phyloP scores from a whole-genome alignment of 2,329 filamentous ascomycete species.

The Fusarium pseudonygamai region DNA sequence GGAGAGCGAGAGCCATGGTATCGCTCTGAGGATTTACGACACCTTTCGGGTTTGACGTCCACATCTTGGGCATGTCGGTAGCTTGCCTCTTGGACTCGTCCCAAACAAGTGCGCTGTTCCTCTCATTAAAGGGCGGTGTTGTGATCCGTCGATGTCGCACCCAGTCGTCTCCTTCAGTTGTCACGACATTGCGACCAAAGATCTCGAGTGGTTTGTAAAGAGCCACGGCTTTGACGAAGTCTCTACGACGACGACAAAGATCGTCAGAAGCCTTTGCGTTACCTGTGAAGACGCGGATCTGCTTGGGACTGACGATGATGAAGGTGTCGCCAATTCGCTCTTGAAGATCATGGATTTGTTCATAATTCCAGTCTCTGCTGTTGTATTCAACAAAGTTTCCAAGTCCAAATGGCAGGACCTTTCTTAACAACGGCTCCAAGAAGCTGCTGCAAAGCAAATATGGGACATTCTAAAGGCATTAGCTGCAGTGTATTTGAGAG shows the following conservation, averaged over 20 bases:
- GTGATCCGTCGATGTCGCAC: constrained; percentile 31
- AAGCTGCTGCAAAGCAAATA: constrained; percentile 23
- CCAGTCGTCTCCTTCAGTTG: constrained; percentile 35
- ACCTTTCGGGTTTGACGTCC: constrained; percentile 17
- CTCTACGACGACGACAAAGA: constrained; percentile 25
- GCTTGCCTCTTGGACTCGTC: constrained; percentile 28
- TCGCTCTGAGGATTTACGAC: constrained; percentile 29
- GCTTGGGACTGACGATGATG: constrained; percentile 34
- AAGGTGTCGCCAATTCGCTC: constrained; percentile 36
- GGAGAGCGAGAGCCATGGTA: constrained; percentile 31
- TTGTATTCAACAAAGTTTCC: constrained; percentile 38
- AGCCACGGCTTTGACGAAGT: constrained; percentile 33
- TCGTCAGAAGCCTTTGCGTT: constrained; percentile 33
- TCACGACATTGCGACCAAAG: constrained; percentile 34
- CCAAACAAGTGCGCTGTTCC: constrained; percentile 34
- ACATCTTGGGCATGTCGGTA: constrained; percentile 30
- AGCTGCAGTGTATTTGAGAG: not conserved
- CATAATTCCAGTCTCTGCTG: constrained; percentile 37
- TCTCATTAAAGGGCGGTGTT: constrained; percentile 35
- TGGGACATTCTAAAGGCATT: constrained; percentile 15
- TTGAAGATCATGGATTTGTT: constrained; percentile 30
- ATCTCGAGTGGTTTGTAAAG: constrained; percentile 36
- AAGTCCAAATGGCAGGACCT: constrained; percentile 7
- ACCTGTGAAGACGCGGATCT: constrained; percentile 32
- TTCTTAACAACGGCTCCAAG: constrained; percentile 21